Conservation (phyloP, 805 yeast genomes). For the Jamesozyma rosinii region DNA sequence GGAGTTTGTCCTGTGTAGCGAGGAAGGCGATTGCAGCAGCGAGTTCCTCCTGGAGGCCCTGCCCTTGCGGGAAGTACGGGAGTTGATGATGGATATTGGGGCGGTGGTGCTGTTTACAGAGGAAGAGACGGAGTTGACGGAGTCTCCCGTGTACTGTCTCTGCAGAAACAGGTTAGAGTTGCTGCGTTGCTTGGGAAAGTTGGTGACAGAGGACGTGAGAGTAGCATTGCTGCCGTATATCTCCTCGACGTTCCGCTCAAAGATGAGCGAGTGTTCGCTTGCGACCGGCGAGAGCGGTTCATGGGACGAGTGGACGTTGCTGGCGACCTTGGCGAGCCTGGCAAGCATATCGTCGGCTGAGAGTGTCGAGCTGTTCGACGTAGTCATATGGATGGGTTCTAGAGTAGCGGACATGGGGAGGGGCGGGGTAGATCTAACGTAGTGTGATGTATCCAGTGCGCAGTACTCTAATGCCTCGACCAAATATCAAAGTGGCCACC, state of each 20-base stretch:
- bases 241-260: slow-evolving; percentile 60
- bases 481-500: too few relatives aligned
- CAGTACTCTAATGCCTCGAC: too few relatives aligned
- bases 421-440: too few relatives aligned
- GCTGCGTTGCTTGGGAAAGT: slow-evolving; percentile 3
- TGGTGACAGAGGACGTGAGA: background rate
- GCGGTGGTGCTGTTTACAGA: background rate
- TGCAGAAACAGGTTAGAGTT: slow-evolving; percentile 5
- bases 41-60: background rate
- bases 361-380: background rate
- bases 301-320: background rate
- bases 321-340: background rate
- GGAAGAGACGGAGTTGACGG: background rate
- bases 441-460: too few relatives aligned
- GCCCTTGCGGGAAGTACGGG: background rate
- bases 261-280: slow-evolving; percentile 42
- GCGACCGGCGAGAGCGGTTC: slow-evolving; percentile 7
- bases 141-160: slow-evolving; percentile 6
- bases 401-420: background rate
- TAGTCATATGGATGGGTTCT: background rate
- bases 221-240: slow-evolving; percentile 24
- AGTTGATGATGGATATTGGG: background rate
- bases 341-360: too few relatives aligned
- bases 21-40: background rate
- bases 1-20: background rate